A percentile compares a stretch with the other conserved stretches of the same genome.
Conservation (phyloP, 1,139 yeast genomes). For the Sugiyamaella xylanicola region DNA sequence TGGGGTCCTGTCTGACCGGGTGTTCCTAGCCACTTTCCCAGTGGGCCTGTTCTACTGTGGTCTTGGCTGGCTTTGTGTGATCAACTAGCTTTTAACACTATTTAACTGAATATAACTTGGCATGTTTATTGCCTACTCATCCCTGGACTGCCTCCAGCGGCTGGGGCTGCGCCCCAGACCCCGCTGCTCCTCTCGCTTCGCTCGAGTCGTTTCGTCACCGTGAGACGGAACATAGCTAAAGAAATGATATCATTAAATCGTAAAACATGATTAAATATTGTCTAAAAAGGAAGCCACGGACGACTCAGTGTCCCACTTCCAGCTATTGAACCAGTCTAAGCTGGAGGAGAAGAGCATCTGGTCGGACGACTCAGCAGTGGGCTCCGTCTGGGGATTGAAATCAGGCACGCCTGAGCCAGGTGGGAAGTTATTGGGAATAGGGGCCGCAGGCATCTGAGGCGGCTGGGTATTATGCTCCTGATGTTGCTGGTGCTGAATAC, state of each 20-base stretch:
- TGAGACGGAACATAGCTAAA: neutral
- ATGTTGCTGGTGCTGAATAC: conserved; percentile 13
- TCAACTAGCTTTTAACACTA: conserved; percentile 47
- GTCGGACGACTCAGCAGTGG: neutral
- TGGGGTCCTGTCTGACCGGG: conserved; percentile 69
- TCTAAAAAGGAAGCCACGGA: conserved; percentile 29
- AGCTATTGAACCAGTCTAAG: conserved; percentile 36
- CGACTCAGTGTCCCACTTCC: conserved; percentile 34
- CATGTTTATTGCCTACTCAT: too few species aligned
- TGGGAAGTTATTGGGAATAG: conserved; percentile 13
- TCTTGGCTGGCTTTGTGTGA: conserved; percentile 76
- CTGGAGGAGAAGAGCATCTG: conserved; percentile 22
- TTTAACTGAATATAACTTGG: neutral
- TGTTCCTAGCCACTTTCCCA: conserved; percentile 75
- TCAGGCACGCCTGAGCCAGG: neutral
- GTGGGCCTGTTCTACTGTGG: conserved; percentile 73
- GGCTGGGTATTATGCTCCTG: neutral
- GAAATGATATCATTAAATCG: neutral
- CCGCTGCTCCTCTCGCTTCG: too few species aligned
- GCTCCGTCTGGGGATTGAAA: conserved; percentile 1
- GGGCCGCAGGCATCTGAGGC: too few species aligned
- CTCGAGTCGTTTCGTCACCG: too few species aligned
- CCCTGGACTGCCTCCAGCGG: too few species aligned
- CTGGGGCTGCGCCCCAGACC: too few species aligned
- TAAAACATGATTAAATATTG: conserved; percentile 14